A percentile compares a stretch with the other conserved stretches of the same genome.
Evolutionary conservation across 2,329 filamentous ascomycete genomes (phyloP).

Genomic region (Exophiala sideris): DNA sequence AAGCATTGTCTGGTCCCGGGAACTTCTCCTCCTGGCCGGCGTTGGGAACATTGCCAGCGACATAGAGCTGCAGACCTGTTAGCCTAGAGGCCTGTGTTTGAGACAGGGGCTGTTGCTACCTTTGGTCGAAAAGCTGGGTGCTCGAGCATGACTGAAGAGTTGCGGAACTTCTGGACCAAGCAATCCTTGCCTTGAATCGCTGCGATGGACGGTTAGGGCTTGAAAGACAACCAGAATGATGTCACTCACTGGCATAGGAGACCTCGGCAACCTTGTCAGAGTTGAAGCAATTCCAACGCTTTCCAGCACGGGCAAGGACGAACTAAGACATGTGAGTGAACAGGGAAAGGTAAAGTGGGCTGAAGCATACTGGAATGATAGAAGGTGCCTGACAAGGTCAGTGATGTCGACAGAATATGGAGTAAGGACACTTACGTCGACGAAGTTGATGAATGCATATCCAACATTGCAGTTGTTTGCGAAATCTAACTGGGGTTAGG

Average conservation of each 20-base stretch:
- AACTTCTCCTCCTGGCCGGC: conserved; percentile 72
- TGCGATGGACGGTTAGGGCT: conserved; percentile 35
- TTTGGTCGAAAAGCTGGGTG: conserved; percentile 77
- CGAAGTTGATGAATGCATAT: conserved; percentile 96
- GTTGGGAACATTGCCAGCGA: conserved; percentile 48
- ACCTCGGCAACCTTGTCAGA: conserved; percentile 84
- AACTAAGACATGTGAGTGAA: conserved; percentile 65
- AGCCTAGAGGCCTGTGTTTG: not conserved
- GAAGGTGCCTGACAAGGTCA: conserved; percentile 21
- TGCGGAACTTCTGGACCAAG: conserved; percentile 90
- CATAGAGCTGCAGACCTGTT: conserved; percentile 47
- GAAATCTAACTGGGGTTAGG: conserved; percentile 54
- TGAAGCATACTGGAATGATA: conserved; percentile 19
- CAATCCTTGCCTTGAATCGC: conserved; percentile 91
- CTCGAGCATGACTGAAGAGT: conserved; percentile 94
- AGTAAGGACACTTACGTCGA: conserved; percentile 57
- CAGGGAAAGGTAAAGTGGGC: conserved; percentile 1
- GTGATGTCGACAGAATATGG: not conserved
- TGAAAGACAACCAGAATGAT: not conserved
- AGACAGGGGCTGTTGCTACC: conserved; percentile 44
- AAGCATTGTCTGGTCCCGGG: conserved; percentile 75
- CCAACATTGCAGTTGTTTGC: conserved; percentile 86
- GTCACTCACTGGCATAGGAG: conserved; percentile 81
- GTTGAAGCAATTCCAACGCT: conserved; percentile 74
- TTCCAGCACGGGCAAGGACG: conserved; percentile 65